Percentiles rank a stretch among this genome's conserved stretches.
Conservation (phyloP, 768 basidiomycete species). For the Myochromella boudieri region DNA sequence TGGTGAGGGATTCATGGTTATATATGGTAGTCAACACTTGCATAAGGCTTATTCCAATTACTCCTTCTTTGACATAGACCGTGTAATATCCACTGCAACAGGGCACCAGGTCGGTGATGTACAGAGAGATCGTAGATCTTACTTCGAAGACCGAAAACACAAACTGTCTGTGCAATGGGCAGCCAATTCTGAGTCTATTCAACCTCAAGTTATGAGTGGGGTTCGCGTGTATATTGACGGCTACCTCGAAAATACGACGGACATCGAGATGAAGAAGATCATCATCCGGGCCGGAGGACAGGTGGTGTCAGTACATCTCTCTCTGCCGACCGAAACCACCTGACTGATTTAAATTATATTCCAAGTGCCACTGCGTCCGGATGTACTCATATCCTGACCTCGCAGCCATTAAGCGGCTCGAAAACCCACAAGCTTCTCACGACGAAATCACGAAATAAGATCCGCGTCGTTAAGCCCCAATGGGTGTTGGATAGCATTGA, state of each 20-base stretch:
- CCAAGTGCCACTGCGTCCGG: constrained; percentile 53
- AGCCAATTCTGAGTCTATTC: constrained; percentile 20
- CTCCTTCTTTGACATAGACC: constrained; percentile 35
- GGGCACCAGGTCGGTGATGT: constrained; percentile 69
- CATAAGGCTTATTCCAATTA: background rate
- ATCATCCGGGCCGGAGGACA: constrained; percentile 67
- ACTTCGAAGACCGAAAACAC: constrained; percentile 40
- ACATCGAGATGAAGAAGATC: constrained; percentile 75
- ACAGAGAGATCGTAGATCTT: constrained; percentile 32
- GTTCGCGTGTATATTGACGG: constrained; percentile 71
- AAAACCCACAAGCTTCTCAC: constrained; percentile 70
- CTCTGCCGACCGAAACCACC: constrained; percentile 1
- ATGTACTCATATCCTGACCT: constrained; percentile 80
- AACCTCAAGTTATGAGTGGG: constrained; percentile 36
- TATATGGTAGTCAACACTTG: background rate
- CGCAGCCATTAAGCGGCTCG: constrained; percentile 64
- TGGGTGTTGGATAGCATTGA: constrained; percentile 73
- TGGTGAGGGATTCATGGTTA: constrained; percentile 36
- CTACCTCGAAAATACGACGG: constrained; percentile 68
- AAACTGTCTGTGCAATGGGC: constrained; percentile 41
- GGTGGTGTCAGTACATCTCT: constrained; percentile 49
- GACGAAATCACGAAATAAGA: constrained; percentile 43
- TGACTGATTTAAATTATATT: constrained; percentile 12
- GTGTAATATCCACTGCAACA: constrained; percentile 59
- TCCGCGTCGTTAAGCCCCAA: constrained; percentile 70